These are phyloP conservation scores for Eimeria acervulina DNA, from an alignment of 169 alveolate species.

Conservation along the genomic window DNA sequence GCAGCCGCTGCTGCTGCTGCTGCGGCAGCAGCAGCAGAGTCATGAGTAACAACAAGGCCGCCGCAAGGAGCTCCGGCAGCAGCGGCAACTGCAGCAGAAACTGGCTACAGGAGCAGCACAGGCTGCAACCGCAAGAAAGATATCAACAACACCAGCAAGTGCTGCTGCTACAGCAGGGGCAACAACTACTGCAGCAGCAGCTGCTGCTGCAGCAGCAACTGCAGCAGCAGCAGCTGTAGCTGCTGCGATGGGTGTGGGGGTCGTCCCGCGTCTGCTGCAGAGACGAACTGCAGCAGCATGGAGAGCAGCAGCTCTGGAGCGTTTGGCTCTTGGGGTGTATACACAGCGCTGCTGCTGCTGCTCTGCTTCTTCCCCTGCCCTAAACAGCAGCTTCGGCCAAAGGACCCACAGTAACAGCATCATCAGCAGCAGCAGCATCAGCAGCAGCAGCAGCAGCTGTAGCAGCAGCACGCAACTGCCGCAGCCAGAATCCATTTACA, in stretches of 20 bases:
- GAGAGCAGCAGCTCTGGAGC: neutral
- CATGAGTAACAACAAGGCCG: neutral
- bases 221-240: slow-evolving; percentile 42
- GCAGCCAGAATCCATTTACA: neutral
- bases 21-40: neutral
- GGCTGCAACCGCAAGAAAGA: no score
- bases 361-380: neutral
- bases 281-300: neutral
- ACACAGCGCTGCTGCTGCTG: slow-evolving; percentile 31
- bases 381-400: neutral
- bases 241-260: neutral
- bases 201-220: neutral
- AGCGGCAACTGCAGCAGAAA: slow-evolving; percentile 11
- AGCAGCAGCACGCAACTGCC: neutral
- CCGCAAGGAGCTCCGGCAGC: neutral
- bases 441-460: slow-evolving; percentile 22
- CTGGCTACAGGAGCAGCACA: no score
- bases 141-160: neutral
- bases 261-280: slow-evolving; percentile 2
- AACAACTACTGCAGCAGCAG: neutral
- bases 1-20: slow-evolving; percentile 43
- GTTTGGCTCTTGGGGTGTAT: neutral
- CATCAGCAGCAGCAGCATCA: slow-evolving; percentile 29
- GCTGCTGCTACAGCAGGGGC: neutral
- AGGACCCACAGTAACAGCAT: slow-evolving; percentile 19